Percentiles rank a stretch among this genome's conserved stretches.
Evolutionary conservation across 495 filamentous ascomycete species (phyloP).

Genomic region (Tuber magnatum): DNA sequence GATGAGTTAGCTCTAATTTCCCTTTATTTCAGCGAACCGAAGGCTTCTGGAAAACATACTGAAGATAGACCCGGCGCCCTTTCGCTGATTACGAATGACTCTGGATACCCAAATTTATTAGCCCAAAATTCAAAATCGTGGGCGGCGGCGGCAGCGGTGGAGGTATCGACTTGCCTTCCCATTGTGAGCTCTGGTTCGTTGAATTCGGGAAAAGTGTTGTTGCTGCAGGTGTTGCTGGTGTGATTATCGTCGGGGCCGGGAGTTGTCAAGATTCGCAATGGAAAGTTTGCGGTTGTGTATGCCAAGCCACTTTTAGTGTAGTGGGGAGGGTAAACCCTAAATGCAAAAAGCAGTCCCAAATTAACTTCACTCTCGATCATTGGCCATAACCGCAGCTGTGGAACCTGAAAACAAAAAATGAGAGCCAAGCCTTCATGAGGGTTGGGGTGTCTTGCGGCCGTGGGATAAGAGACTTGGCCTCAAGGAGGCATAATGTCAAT

Average conservation of each 20-base stretch:
- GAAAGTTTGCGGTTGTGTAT: slow-evolving; percentile 21
- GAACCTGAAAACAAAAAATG: not conserved
- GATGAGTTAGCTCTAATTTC: slow-evolving; percentile 45
- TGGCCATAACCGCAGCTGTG: not conserved
- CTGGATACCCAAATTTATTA: slow-evolving; percentile 40
- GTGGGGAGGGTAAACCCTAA: slow-evolving; percentile 22
- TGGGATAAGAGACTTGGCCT: not conserved
- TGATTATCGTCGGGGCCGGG: slow-evolving; percentile 20
- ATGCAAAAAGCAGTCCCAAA: slow-evolving; percentile 19
- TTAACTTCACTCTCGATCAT: slow-evolving; percentile 9
- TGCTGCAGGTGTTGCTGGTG: slow-evolving; percentile 24
- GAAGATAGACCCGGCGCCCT: slow-evolving; percentile 97
- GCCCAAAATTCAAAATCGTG: slow-evolving; percentile 5
- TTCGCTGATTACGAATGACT: slow-evolving; percentile 95
- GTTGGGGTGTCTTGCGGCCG: not conserved
- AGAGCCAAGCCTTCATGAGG: not conserved
- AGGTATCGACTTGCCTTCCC: slow-evolving; percentile 36
- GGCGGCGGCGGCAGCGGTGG: not conserved
- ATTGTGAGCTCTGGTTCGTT: slow-evolving; percentile 29
- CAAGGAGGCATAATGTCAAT: not conserved
- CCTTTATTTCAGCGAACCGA: slow-evolving; percentile 12
- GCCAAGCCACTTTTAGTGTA: slow-evolving; percentile 7
- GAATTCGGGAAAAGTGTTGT: slow-evolving; percentile 25
- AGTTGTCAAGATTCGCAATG: slow-evolving; percentile 10
- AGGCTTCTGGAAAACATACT: slow-evolving; percentile 53